A percentile compares a stretch with the other conserved stretches of the same genome.
phyloP scores from a whole-genome alignment of 116 monocot species.

The Dioscorea cayenensis region DNA sequence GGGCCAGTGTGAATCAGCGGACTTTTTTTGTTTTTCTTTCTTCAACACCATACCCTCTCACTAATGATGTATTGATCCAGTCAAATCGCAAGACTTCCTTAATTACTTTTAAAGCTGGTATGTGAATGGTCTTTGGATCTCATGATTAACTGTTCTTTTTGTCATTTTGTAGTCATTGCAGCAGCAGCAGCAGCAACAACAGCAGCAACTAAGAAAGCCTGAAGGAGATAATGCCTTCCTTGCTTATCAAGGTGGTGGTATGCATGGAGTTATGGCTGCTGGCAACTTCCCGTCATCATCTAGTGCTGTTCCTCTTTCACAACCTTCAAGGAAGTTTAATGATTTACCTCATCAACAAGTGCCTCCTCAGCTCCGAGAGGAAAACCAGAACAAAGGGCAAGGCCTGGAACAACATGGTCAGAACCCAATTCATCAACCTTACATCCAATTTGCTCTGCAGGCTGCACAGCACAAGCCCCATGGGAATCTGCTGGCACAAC shows the following conservation, averaged over 20 bases:
- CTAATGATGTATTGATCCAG: background rate
- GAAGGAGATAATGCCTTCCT: conserved; percentile 43
- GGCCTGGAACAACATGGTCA: conserved; percentile 35
- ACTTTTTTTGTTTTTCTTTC: background rate
- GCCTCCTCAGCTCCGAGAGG: conserved; percentile 24
- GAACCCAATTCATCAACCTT: conserved; percentile 64
- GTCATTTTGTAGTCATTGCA: background rate
- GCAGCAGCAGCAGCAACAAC: conserved; percentile 17
- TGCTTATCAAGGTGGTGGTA: conserved; percentile 27
- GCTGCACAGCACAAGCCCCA: conserved; percentile 68
- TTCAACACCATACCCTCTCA: background rate
- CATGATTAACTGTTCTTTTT: background rate
- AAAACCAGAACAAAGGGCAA: conserved; percentile 37
- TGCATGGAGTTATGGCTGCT: conserved; percentile 41
- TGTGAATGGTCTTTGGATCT: too few species aligned
- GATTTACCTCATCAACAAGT: conserved; percentile 31
- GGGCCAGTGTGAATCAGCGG: background rate
- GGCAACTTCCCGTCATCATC: conserved; percentile 41
- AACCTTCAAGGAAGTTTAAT: conserved; percentile 17
- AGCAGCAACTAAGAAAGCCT: conserved; percentile 43
- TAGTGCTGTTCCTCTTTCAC: conserved; percentile 17
- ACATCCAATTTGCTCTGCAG: conserved; percentile 61
- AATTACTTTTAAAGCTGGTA: too few species aligned
- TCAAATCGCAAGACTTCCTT: background rate
- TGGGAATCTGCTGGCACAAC: conserved; percentile 35